Conservation (phyloP, 148 eudicot species). For the Rhododendron ovatum region DNA sequence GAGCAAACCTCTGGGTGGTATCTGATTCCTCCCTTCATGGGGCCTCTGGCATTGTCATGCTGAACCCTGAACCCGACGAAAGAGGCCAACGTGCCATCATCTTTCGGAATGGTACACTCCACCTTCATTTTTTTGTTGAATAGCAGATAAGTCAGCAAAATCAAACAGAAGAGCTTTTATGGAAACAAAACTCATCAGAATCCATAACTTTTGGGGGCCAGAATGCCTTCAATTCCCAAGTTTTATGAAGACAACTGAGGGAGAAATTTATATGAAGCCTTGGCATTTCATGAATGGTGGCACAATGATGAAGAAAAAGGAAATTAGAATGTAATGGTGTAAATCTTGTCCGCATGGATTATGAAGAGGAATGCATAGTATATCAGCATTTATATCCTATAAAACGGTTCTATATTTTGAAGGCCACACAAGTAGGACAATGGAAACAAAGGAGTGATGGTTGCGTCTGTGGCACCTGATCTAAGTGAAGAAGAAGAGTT, state of each 20-base stretch:
- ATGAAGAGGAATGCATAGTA: not conserved
- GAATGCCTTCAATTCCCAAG: not conserved
- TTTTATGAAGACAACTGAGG: not conserved
- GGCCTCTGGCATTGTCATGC: conserved; percentile 97
- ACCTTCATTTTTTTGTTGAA: conserved; percentile 46
- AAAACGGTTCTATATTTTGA: not conserved
- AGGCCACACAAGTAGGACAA: not conserved
- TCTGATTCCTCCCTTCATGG: conserved; percentile 99
- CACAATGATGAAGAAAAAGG: not conserved
- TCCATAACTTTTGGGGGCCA: not conserved
- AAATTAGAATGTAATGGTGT: not conserved
- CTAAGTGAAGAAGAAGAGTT: not conserved
- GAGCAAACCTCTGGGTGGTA: conserved; percentile 93
- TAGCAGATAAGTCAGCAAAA: not conserved
- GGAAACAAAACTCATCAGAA: not conserved
- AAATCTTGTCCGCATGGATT: not conserved
- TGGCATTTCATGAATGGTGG: not conserved
- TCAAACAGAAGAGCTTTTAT: not conserved
- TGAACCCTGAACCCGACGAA: conserved; percentile 92
- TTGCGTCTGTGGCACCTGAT: not conserved
- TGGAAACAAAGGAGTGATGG: not conserved
- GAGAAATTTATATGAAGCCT: not conserved
- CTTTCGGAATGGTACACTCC: conserved; percentile 97
- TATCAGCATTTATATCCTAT: not conserved
- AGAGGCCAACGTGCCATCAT: conserved; percentile 84